These are phyloP conservation scores for Trichoderma citrinoviride DNA, from an alignment of 2,329 filamentous ascomycete species.

Conservation along the genomic window DNA sequence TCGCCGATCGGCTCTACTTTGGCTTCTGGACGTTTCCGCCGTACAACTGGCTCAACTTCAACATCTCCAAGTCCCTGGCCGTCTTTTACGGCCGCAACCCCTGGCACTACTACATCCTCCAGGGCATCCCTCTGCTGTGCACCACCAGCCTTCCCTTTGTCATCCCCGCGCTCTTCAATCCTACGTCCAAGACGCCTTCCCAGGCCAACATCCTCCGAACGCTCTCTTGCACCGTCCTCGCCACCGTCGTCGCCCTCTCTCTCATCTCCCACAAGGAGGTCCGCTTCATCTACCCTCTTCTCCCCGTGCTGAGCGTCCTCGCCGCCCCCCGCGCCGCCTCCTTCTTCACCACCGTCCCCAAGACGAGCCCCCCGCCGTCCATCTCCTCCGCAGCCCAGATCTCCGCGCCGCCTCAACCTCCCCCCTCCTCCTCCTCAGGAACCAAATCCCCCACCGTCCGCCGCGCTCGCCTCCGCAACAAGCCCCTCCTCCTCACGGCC, in stretches of 20 bases:
- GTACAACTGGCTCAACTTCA: slow-evolving; percentile 84
- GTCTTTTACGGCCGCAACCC: slow-evolving; percentile 90
- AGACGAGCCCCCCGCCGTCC: slow-evolving; percentile 27
- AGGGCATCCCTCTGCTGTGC: slow-evolving; percentile 83
- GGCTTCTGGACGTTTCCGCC: slow-evolving; percentile 84
- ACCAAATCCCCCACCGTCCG: slow-evolving; percentile 26
- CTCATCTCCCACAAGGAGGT: slow-evolving; percentile 93
- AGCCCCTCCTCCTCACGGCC: slow-evolving; percentile 54
- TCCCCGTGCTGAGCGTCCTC: slow-evolving; percentile 81
- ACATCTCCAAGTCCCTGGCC: slow-evolving; percentile 81
- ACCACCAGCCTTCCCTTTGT: slow-evolving; percentile 81
- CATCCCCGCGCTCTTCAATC: slow-evolving; percentile 60
- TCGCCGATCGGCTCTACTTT: slow-evolving; percentile 77
- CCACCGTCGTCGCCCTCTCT: slow-evolving; percentile 65
- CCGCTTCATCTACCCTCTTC: slow-evolving; percentile 90
- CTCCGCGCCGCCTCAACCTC: background rate
- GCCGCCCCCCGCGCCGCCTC: slow-evolving; percentile 63
- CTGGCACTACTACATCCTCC: slow-evolving; percentile 88
- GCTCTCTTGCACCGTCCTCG: slow-evolving; percentile 56
- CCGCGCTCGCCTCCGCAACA: slow-evolving; percentile 46
- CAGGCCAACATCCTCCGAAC: slow-evolving; percentile 38
- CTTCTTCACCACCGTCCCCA: slow-evolving; percentile 56
- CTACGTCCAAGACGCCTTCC: slow-evolving; percentile 35
- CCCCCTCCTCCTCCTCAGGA: background rate
- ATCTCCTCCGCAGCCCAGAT: slow-evolving; percentile 13